Base-by-base conservation (phyloP, 352 stramenopile species). In the Phytophthora pini region DNA sequence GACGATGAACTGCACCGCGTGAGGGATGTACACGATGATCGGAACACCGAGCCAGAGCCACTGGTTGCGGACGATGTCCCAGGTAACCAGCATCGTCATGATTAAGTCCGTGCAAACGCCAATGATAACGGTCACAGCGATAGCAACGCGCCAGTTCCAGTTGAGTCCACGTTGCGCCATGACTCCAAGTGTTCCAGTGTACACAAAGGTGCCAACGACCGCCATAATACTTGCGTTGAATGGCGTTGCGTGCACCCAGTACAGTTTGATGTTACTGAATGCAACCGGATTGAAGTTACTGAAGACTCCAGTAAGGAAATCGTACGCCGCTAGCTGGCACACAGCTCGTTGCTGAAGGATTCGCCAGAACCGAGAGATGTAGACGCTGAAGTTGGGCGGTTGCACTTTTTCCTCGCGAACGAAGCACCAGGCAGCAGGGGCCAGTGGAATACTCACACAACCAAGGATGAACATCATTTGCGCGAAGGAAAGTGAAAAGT, bases 251-350 rank as follows among this genome's bases (percentile, higher is more conserved):
- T 87, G 80, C n/a, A 80, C 76, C 80, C 78, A 88, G 56, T 76
- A 72, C 8, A 72, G 20, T 44, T 82, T 79, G 53, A 87, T 80
- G 50, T 83, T 77, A 29, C 71, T 79, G 3, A 64, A 76, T 0
- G 71, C 56, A 15, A 82, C 78, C 44, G 72, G 78, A 49, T 82
- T 85, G 47, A 89, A 87, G 60, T 56, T 84, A 56, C 82, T 77
- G 57, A 88, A 88, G 2, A 88, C 71, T 2, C 61, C 72, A 7
- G 72, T 74, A 54, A 87, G 80, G 71, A 89, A 88, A 44, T 83
- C 79, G 67, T 89, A 89, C 13, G 66, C 65, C 9, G 70, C 73
- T 4, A 88, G 63, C 54, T 89, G 79, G 52, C 76, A 87, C 31
- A 89, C 68, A 0, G 76, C 79, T 22, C 80, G 72, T 49, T 84